Conservation (phyloP, 1,284 basidiomycete species). For the Papiliotrema flavescens region DNA sequence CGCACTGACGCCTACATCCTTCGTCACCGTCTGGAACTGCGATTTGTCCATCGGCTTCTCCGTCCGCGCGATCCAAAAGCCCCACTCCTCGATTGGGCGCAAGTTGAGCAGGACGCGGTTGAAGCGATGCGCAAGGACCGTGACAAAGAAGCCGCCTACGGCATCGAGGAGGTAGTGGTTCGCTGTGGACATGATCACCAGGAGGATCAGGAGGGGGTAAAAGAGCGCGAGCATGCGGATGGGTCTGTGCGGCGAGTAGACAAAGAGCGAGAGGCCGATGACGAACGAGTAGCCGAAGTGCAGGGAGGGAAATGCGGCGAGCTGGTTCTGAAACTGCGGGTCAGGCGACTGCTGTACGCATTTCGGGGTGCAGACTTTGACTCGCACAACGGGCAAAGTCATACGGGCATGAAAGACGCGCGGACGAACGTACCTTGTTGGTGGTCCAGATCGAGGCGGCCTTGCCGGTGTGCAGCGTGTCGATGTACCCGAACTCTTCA, state of each 20-base stretch:
- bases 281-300: slow-evolving; percentile 39
- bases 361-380: too few relatives aligned
- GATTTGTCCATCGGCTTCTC: slow-evolving; percentile 39
- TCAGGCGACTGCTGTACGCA: neutral
- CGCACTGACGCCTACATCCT: slow-evolving; percentile 7
- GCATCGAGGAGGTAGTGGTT: slow-evolving; percentile 48
- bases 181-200: slow-evolving; percentile 48
- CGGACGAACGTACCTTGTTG: slow-evolving; percentile 24
- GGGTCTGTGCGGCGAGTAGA: slow-evolving; percentile 34
- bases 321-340: slow-evolving; percentile 39
- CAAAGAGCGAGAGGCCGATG: slow-evolving; percentile 39
- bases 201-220: slow-evolving; percentile 42
- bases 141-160: slow-evolving; percentile 42
- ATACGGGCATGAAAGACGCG: too few relatives aligned
- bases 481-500: slow-evolving; percentile 34
- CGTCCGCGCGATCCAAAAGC: slow-evolving; percentile 10
- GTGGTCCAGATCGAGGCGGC: slow-evolving; percentile 37
- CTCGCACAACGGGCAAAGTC: too few relatives aligned
- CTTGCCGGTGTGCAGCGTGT: slow-evolving; percentile 38
- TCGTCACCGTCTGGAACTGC: slow-evolving; percentile 19
- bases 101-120: slow-evolving; percentile 41
- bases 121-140: slow-evolving; percentile 35
- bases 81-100: slow-evolving; percentile 40
- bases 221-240: slow-evolving; percentile 20
- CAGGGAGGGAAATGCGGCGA: slow-evolving; percentile 38